phyloP scores from a whole-genome alignment of 1,284 basidiomycete species.

The Mycena citricolor region DNA sequence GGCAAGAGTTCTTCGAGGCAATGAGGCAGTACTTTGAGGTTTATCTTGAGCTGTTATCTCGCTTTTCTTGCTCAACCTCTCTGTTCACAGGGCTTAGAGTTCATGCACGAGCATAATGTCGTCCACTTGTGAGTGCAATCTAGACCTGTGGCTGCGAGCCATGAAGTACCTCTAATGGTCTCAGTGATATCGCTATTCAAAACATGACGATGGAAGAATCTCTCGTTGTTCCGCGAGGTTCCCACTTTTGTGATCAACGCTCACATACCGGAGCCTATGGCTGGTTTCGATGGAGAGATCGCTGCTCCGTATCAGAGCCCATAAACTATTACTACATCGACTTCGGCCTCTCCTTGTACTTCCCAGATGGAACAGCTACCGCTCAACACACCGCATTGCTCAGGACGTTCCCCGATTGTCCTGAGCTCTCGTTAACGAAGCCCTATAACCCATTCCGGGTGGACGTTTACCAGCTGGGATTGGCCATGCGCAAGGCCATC shows the following conservation, averaged over 20 bases:
- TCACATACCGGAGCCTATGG: constrained; percentile 22
- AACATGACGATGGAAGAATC: constrained; percentile 43
- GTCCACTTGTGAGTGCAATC: constrained; percentile 16
- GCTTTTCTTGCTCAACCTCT: constrained; percentile 5
- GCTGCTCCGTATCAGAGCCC: constrained; percentile 29
- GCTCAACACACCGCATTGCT: constrained; percentile 1
- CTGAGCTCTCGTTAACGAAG: constrained; percentile 10
- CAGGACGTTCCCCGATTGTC: constrained; percentile 10
- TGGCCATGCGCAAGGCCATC: constrained; percentile 12
- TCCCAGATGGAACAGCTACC: constrained; percentile 10
- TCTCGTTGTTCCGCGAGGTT: constrained; percentile 27
- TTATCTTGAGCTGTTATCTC: constrained; percentile 6
- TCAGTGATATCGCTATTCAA: constrained; percentile 13
- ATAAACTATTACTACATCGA: constrained; percentile 36
- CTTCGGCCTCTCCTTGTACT: constrained; percentile 35
- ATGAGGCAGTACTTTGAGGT: constrained; percentile 37
- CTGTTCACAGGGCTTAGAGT: constrained; percentile 33
- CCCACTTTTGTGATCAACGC: constrained; percentile 7
- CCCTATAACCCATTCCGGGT: constrained; percentile 18
- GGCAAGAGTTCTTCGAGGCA: constrained; percentile 33
- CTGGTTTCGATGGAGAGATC: constrained; percentile 25
- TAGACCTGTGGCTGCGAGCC: no score
- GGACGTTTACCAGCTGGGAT: constrained; percentile 18
- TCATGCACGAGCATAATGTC: constrained; percentile 29
- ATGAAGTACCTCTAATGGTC: constrained; percentile 32